Conservation (phyloP, 164 flowering plant species). For the Tinospora cordifolia region DNA sequence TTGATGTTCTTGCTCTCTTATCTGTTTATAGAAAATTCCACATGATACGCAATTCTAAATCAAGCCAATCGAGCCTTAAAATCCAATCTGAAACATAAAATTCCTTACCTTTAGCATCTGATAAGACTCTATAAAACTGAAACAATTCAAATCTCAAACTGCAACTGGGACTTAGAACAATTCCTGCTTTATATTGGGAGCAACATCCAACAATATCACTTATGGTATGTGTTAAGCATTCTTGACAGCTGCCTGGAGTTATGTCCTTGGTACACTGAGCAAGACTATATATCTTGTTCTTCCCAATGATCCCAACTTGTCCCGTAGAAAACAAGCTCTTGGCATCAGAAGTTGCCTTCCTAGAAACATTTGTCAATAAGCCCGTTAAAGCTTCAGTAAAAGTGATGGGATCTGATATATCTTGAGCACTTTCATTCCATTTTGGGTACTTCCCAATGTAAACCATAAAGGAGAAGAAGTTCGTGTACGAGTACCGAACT, state of each 20-base stretch:
- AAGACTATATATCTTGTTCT: conserved; percentile 25
- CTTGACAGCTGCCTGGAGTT: neutral
- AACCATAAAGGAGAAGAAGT: conserved; percentile 21
- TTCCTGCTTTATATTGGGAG: neutral
- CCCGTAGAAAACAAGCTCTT: conserved; percentile 26
- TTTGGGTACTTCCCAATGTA: conserved; percentile 19
- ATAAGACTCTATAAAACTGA: neutral
- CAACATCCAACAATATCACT: neutral
- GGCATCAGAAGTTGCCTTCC: conserved; percentile 10
- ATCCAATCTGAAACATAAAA: neutral
- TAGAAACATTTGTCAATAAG: conserved; percentile 19
- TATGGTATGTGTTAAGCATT: neutral
- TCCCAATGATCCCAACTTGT: conserved; percentile 8
- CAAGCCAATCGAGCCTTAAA: neutral
- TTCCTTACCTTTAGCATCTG: neutral
- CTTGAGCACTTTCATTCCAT: conserved; percentile 12
- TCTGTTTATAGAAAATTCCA: neutral
- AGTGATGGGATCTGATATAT: conserved; percentile 16
- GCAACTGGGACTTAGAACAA: conserved; percentile 6
- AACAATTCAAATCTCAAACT: conserved; percentile 1
- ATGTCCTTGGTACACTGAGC: conserved; percentile 48
- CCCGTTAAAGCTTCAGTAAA: conserved; percentile 22
- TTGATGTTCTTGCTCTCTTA: neutral
- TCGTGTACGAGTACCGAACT: conserved; percentile 27
- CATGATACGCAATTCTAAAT: neutral